Percentiles rank a stretch among this genome's conserved stretches.
Evolutionary conservation across 805 yeast genomes (phyloP).

Genomic region (Kuraishia piskuri): DNA sequence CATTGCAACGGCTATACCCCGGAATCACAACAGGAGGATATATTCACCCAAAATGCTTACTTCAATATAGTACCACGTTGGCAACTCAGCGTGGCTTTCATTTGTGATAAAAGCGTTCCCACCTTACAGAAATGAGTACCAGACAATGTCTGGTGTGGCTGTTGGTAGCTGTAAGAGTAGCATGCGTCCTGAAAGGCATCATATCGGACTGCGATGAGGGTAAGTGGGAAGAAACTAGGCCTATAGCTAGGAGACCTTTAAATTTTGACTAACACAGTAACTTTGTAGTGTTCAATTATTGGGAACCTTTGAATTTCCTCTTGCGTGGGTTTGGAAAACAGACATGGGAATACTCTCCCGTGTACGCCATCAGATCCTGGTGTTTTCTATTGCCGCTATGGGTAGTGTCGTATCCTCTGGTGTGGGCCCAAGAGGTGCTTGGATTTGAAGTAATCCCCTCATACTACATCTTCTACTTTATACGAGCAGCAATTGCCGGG

Average conservation of each 20-base stretch:
- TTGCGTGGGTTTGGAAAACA: constrained; percentile 82
- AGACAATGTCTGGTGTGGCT: background rate
- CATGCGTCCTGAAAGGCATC: constrained; percentile 47
- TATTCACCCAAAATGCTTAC: background rate
- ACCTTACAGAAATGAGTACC: background rate
- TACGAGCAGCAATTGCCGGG: constrained; percentile 37
- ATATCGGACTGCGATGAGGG: constrained; percentile 91
- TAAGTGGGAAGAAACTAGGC: background rate
- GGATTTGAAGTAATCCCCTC: constrained; percentile 6
- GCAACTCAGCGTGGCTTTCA: background rate
- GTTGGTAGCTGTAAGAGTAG: constrained; percentile 17
- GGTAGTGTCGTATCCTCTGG: background rate
- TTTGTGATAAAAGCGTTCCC: background rate
- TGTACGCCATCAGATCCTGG: constrained; percentile 81
- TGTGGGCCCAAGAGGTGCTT: background rate
- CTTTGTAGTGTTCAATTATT: constrained; percentile 60
- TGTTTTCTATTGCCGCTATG: constrained; percentile 52
- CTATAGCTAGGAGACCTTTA: background rate
- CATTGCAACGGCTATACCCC: background rate
- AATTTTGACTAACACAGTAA: background rate
- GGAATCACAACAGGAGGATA: background rate
- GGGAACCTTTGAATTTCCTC: constrained; percentile 85
- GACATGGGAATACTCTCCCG: constrained; percentile 96
- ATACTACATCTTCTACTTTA: constrained; percentile 37
- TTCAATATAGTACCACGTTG: too few species aligned